These are phyloP conservation scores for Crucibulum laeve DNA, from an alignment of 768 basidiomycete genomes.

Conservation along the genomic window DNA sequence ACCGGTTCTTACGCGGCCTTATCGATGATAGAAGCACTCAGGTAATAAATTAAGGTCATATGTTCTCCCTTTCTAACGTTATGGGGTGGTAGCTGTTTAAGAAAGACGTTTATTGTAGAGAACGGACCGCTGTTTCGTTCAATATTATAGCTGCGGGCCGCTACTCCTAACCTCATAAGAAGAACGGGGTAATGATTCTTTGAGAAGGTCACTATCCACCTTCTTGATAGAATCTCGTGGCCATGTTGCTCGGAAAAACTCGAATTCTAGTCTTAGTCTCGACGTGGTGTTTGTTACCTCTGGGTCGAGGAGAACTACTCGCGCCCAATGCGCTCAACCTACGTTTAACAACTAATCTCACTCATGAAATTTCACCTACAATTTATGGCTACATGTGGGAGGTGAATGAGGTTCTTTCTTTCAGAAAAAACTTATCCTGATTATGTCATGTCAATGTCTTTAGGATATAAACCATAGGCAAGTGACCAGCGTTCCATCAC, in stretches of 20 bases:
- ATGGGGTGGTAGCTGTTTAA: neutral
- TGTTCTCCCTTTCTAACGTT: neutral
- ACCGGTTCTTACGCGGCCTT: neutral
- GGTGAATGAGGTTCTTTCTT: constrained; percentile 10
- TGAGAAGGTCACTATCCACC: too few species aligned
- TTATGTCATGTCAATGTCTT: neutral
- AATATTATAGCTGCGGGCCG: neutral
- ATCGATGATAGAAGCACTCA: neutral
- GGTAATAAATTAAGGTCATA: neutral
- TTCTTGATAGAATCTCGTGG: too few species aligned
- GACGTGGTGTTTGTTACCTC: constrained; percentile 2
- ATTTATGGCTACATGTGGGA: constrained; percentile 33
- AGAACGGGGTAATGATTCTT: neutral
- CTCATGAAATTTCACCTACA: constrained; percentile 24
- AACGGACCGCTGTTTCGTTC: neutral
- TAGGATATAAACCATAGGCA: constrained; percentile 29
- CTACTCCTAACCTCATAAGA: neutral
- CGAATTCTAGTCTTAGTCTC: neutral
- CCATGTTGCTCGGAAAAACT: neutral
- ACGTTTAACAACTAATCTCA: constrained; percentile 19
- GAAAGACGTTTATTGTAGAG: neutral
- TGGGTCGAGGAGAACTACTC: constrained; percentile 9
- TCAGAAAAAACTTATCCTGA: neutral
- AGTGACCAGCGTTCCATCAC: too few species aligned
- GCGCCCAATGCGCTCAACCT: constrained; percentile 24